Evolutionary conservation across 1,284 basidiomycete genomes (phyloP).

Genomic region (Rhodotorula sp.): DNA sequence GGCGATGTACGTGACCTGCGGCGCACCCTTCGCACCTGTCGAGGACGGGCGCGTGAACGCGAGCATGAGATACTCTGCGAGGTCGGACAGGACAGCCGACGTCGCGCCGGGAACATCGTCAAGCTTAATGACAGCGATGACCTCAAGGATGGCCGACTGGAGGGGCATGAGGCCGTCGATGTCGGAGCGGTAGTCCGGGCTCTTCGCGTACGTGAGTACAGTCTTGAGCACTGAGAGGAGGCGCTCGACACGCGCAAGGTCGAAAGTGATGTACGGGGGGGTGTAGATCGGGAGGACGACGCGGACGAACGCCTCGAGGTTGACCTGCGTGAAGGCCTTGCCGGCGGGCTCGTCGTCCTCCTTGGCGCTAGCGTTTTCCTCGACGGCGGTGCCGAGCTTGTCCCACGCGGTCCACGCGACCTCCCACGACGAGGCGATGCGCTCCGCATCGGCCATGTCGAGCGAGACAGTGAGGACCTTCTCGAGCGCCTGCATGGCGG

Average conservation of each 20-base stretch:
- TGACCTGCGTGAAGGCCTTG: constrained; percentile 68
- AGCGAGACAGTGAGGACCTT: constrained; percentile 60
- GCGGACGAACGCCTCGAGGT: constrained; percentile 75
- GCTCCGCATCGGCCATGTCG: constrained; percentile 58
- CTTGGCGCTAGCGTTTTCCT: constrained; percentile 7
- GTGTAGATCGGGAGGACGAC: constrained; percentile 58
- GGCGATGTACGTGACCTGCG: constrained; percentile 81
- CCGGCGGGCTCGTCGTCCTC: constrained; percentile 16
- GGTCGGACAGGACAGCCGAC: constrained; percentile 73
- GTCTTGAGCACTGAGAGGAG: constrained; percentile 78
- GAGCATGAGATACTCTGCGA: constrained; percentile 80
- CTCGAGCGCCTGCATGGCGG: constrained; percentile 77
- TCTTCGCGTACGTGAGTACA: constrained; percentile 75
- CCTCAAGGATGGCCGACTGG: constrained; percentile 69
- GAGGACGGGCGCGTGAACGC: constrained; percentile 72
- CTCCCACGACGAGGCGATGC: constrained; percentile 57
- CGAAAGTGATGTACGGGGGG: constrained; percentile 44
- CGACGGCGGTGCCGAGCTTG: constrained; percentile 63
- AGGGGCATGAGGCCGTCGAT: constrained; percentile 79
- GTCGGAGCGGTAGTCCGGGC: constrained; percentile 83
- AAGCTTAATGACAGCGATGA: constrained; percentile 68
- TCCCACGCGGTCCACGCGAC: constrained; percentile 72
- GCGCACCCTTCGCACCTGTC: not conserved
- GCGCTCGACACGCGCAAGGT: constrained; percentile 62
- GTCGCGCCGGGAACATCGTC: constrained; percentile 60